phyloP scores from a whole-genome alignment of 495 filamentous ascomycete genomes.

The Hyaloscypha hepaticicola region DNA sequence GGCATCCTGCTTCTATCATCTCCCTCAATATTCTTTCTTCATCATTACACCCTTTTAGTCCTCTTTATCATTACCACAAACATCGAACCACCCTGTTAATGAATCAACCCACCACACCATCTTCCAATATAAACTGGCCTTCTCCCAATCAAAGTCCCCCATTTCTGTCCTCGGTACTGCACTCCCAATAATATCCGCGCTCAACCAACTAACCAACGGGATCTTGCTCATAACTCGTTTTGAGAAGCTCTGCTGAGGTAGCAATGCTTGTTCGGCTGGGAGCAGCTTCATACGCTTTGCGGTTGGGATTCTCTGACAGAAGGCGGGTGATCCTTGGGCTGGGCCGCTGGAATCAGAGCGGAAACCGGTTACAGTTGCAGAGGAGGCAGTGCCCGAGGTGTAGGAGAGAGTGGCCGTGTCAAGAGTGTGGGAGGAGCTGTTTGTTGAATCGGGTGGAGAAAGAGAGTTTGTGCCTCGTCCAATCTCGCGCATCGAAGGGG shows the following conservation, averaged over 20 bases:
- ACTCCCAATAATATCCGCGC: slow-evolving; percentile 76
- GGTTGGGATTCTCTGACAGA: slow-evolving; percentile 43
- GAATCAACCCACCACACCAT: slow-evolving; percentile 51
- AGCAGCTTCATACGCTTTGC: slow-evolving; percentile 50
- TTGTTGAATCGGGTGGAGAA: slow-evolving; percentile 41
- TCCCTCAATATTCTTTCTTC: background rate
- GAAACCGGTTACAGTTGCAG: slow-evolving; percentile 53
- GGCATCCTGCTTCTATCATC: slow-evolving; percentile 4
- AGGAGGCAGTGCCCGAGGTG: slow-evolving; percentile 46
- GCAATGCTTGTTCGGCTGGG: slow-evolving; percentile 61
- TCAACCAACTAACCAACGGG: slow-evolving; percentile 67
- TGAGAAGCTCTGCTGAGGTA: slow-evolving; percentile 58
- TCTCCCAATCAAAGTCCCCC: slow-evolving; percentile 75
- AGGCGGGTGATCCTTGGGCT: slow-evolving; percentile 25
- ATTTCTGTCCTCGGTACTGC: slow-evolving; percentile 72
- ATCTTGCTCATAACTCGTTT: slow-evolving; percentile 62
- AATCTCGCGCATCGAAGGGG: slow-evolving; percentile 24
- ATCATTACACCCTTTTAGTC: slow-evolving; percentile 38
- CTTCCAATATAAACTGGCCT: slow-evolving; percentile 77
- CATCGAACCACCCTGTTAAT: slow-evolving; percentile 47
- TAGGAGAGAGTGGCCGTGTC: slow-evolving; percentile 46
- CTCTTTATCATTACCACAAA: slow-evolving; percentile 50
- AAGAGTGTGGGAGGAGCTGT: slow-evolving; percentile 45
- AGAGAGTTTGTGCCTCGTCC: slow-evolving; percentile 14
- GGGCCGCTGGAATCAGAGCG: slow-evolving; percentile 22